Conservation (phyloP, 2,329 filamentous ascomycete genomes). For the Lithohypha guttulata region DNA sequence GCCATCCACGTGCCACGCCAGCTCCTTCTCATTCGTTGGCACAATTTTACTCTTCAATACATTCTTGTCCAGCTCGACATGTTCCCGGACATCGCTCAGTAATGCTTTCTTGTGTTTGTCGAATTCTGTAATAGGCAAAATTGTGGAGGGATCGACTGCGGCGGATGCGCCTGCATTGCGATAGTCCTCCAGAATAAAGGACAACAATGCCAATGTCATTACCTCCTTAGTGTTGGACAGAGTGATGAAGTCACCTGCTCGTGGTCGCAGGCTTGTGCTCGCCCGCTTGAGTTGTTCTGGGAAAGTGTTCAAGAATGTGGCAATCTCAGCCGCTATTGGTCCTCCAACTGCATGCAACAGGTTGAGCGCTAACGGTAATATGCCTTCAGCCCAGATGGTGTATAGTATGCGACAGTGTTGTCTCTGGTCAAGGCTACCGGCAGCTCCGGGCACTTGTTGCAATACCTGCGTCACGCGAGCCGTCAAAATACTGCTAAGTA, state of each 20-base stretch:
- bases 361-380: constrained; percentile 82
- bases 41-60: constrained; percentile 55
- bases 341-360: constrained; percentile 70
- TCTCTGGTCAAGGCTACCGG: constrained; percentile 68
- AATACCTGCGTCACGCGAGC: constrained; percentile 71
- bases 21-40: constrained; percentile 61
- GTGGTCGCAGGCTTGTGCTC: constrained; percentile 51
- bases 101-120: constrained; percentile 61
- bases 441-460: constrained; percentile 49
- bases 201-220: constrained; percentile 58
- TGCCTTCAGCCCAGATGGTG: constrained; percentile 77
- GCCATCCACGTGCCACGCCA: constrained; percentile 52
- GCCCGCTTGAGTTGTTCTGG: constrained; percentile 65
- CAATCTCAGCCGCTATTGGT: constrained; percentile 72
- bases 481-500: constrained; percentile 67
- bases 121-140: constrained; percentile 47
- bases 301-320: constrained; percentile 82
- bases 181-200: constrained; percentile 58
- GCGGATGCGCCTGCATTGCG: constrained; percentile 52
- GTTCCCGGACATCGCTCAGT: constrained; percentile 63
- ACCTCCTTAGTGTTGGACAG: constrained; percentile 17
- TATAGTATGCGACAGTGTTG: constrained; percentile 63
- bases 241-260: constrained; percentile 32
- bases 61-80: constrained; percentile 35
- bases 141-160: constrained; percentile 48